These are phyloP conservation scores for Fistulifera solaris DNA, from an alignment of 108 stramenopile species.

Conservation along the genomic window DNA sequence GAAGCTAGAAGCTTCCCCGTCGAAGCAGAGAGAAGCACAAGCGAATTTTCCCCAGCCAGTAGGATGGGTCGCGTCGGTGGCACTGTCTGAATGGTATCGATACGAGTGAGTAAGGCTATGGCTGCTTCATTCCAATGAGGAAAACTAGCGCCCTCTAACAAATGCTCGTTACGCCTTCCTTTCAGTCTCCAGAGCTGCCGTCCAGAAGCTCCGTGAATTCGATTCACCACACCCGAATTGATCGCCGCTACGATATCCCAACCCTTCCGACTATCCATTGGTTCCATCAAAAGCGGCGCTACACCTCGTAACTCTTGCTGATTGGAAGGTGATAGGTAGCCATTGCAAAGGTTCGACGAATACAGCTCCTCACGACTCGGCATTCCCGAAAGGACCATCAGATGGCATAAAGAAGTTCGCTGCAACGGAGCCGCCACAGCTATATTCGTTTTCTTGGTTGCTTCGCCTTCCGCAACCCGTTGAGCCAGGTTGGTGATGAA, in stretches of 20 bases:
- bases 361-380: slow-evolving; percentile 76
- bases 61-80: slow-evolving; percentile 58
- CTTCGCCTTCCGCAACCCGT: not conserved
- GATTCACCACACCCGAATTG: slow-evolving; percentile 57
- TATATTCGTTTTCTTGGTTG: slow-evolving; percentile 2
- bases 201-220: slow-evolving; percentile 47
- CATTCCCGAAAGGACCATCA: slow-evolving; percentile 55
- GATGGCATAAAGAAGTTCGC: slow-evolving; percentile 42
- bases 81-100: slow-evolving; percentile 25
- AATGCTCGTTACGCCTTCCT: slow-evolving; percentile 27
- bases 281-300: slow-evolving; percentile 58
- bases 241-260: slow-evolving; percentile 70
- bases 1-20: slow-evolving; percentile 51
- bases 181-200: slow-evolving; percentile 34
- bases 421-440: not conserved
- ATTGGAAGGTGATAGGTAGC: slow-evolving; percentile 12
- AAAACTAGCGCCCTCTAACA: slow-evolving; percentile 2
- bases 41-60: slow-evolving; percentile 60
- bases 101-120: slow-evolving; percentile 31
- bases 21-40: slow-evolving; percentile 48
- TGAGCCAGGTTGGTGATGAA: slow-evolving; percentile 16
- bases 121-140: slow-evolving; percentile 47
- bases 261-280: slow-evolving; percentile 35
- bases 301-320: slow-evolving; percentile 7
- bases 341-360: slow-evolving; percentile 51